Conservation (phyloP, 257 asterid species). For the Craterostigma plantagineum region DNA sequence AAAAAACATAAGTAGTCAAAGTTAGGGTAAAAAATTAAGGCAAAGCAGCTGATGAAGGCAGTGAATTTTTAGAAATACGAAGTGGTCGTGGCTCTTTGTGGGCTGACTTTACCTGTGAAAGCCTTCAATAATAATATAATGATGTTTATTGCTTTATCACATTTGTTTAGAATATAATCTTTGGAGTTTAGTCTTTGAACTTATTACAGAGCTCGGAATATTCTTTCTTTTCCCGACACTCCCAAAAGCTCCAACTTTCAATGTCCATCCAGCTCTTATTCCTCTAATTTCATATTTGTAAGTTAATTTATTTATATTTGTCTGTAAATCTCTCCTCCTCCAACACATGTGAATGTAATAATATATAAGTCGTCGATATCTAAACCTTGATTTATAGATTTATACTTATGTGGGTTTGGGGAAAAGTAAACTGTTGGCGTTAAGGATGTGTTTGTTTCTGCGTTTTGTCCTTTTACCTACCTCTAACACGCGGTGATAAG, state of each 20-base stretch:
- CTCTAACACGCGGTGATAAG: no score
- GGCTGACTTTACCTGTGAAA: background rate
- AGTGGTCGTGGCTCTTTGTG: background rate
- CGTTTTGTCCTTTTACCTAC: conserved; percentile 9
- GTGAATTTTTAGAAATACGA: background rate
- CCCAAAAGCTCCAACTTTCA: background rate
- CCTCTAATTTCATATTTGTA: background rate
- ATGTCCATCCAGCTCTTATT: background rate
- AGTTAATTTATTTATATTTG: no score
- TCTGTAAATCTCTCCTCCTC: no score
- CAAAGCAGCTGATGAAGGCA: background rate
- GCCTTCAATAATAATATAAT: background rate
- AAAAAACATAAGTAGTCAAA: no score
- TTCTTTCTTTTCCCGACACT: background rate
- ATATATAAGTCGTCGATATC: no score
- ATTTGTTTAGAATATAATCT: background rate
- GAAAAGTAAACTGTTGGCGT: conserved; percentile 64
- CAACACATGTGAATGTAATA: background rate
- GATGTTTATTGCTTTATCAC: background rate
- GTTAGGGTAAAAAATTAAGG: no score
- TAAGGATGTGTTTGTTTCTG: conserved; percentile 45
- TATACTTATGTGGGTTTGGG: conserved; percentile 12
- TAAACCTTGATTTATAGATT: background rate
- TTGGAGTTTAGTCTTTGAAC: background rate
- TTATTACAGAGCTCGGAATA: background rate